Percentiles rank a stretch among this genome's conserved stretches.
These are phyloP conservation scores for Lachancea dasiensis DNA, from an alignment of 805 yeast species.

Conservation along the genomic window DNA sequence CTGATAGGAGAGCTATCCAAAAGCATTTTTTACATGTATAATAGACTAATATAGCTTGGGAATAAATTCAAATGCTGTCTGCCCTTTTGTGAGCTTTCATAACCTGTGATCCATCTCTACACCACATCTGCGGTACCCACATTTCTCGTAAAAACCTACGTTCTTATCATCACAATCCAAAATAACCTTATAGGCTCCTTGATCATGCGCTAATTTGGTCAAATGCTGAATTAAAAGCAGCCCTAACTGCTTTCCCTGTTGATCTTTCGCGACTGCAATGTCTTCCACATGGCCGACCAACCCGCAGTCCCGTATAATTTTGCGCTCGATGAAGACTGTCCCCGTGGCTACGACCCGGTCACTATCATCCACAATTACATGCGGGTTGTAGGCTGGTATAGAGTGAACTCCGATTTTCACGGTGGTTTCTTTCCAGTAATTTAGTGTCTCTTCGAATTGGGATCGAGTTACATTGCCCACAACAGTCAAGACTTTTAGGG, in stretches of 20 bases:
- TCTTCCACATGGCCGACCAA: slow-evolving; percentile 93
- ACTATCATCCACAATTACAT: slow-evolving; percentile 53
- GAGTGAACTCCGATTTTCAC: slow-evolving; percentile 15
- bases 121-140: slow-evolving; percentile 67
- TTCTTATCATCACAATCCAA: slow-evolving; percentile 84
- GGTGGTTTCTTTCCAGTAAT: slow-evolving; percentile 48
- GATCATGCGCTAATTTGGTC: slow-evolving; percentile 48
- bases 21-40: background rate
- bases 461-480: slow-evolving; percentile 64
- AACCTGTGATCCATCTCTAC: slow-evolving; percentile 46
- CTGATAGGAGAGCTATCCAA: background rate
- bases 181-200: slow-evolving; percentile 82
- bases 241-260: slow-evolving; percentile 85
- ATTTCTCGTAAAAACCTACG: slow-evolving; percentile 80
- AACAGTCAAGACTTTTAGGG: slow-evolving; percentile 65
- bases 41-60: slow-evolving; percentile 31
- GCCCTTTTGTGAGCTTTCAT: slow-evolving; percentile 23
- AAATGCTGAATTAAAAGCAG: slow-evolving; percentile 55
- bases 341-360: slow-evolving; percentile 77
- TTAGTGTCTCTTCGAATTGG: slow-evolving; percentile 46
- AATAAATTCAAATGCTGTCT: no score
- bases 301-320: slow-evolving; percentile 79
- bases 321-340: slow-evolving; percentile 69
- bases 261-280: slow-evolving; percentile 66
- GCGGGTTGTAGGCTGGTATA: slow-evolving; percentile 54